These are phyloP conservation scores for Alternaria ventricosa DNA, from an alignment of 2,329 filamentous ascomycete genomes.

Conservation along the genomic window DNA sequence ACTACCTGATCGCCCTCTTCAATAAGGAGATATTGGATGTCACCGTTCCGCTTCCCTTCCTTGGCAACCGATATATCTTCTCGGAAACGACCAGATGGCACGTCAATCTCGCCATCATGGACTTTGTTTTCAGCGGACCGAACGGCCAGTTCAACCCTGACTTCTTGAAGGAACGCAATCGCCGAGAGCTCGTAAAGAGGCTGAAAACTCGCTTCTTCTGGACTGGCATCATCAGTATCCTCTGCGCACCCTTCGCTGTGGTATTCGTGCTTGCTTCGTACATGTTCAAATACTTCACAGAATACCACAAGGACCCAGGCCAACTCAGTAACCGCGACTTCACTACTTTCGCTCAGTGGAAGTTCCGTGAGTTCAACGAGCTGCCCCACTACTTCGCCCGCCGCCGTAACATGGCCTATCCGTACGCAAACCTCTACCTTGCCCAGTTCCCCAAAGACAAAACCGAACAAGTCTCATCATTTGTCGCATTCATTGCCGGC, in stretches of 20 bases:
- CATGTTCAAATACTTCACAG: slow-evolving; percentile 94
- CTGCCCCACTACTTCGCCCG: slow-evolving; percentile 90
- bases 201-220: slow-evolving; percentile 80
- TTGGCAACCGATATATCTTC: slow-evolving; percentile 80
- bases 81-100: slow-evolving; percentile 93
- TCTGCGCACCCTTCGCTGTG: slow-evolving; percentile 87
- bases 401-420: slow-evolving; percentile 91
- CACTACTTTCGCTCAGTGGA: slow-evolving; percentile 94
- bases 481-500: slow-evolving; percentile 85
- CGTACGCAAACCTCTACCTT: slow-evolving; percentile 88
- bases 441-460: slow-evolving; percentile 97
- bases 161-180: slow-evolving; percentile 83
- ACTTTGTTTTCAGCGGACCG: slow-evolving; percentile 86
- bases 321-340: slow-evolving; percentile 88
- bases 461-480: slow-evolving; percentile 81
- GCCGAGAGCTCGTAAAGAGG: slow-evolving; percentile 77
- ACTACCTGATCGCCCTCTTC: slow-evolving; percentile 94
- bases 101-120: slow-evolving; percentile 85
- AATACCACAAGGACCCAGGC: slow-evolving; percentile 93
- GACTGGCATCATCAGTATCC: slow-evolving; percentile 82
- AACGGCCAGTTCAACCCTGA: slow-evolving; percentile 84
- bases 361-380: slow-evolving; percentile 98
- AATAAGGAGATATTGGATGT: slow-evolving; percentile 96
- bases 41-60: slow-evolving; percentile 82
- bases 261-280: slow-evolving; percentile 86